These are phyloP conservation scores for Phytophthora hybrid DNA, from an alignment of 352 stramenopile genomes.

Conservation along the genomic window DNA sequence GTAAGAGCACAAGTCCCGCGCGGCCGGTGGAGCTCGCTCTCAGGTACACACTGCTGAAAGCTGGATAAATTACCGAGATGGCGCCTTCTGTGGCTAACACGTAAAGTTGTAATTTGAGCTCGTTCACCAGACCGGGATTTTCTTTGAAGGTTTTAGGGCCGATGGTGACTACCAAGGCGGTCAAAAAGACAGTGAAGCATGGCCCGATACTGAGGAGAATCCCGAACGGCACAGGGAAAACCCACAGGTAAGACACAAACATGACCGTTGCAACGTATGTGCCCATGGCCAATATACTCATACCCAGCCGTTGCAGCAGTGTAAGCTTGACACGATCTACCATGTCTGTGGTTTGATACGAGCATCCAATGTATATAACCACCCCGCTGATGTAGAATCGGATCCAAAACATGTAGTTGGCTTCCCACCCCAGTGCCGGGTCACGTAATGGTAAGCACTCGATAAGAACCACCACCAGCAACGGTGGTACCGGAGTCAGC, in stretches of 20 bases:
- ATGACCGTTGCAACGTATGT: constrained; percentile 30
- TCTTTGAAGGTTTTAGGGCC: constrained; percentile 13
- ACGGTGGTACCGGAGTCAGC: constrained; percentile 8
- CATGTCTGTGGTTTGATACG: constrained; percentile 23
- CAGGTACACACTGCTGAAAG: too few species aligned
- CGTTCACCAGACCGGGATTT: constrained; percentile 4
- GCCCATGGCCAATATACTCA: constrained; percentile 4
- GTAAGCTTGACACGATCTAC: constrained; percentile 17
- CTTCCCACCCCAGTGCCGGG: constrained; percentile 21
- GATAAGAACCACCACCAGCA: constrained; percentile 18
- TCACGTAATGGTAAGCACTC: constrained; percentile 21
- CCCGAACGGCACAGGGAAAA: constrained; percentile 50
- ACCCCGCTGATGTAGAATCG: constrained; percentile 22
- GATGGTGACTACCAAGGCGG: constrained; percentile 18
- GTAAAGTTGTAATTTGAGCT: constrained; percentile 26
- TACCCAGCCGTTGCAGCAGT: constrained; percentile 11
- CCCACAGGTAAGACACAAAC: constrained; percentile 34
- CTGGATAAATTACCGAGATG: constrained; percentile 16
- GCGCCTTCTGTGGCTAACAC: constrained; percentile 17
- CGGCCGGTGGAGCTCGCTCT: too few species aligned
- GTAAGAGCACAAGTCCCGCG: too few species aligned
- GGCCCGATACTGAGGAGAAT: constrained; percentile 28
- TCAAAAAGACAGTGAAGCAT: constrained; percentile 18
- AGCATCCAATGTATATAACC: constrained; percentile 8
- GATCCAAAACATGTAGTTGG: constrained; percentile 41